phyloP scores from a whole-genome alignment of 805 yeast genomes.

The Metschnikowia cerradonensis region DNA sequence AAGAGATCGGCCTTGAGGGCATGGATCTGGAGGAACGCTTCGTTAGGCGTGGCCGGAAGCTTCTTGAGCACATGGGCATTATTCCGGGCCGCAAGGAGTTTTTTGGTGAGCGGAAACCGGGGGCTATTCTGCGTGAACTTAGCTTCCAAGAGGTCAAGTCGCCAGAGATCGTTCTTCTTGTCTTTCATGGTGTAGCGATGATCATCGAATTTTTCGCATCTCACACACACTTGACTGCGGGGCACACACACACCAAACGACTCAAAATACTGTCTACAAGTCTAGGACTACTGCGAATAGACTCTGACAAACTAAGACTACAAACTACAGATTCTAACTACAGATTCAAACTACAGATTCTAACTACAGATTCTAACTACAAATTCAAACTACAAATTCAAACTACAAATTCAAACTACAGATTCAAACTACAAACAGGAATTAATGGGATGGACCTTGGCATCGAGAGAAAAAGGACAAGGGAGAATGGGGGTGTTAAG shows the following conservation, averaged over 20 bases:
- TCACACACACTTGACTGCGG: neutral
- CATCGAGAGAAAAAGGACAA: too few relatives aligned
- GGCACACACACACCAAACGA: neutral
- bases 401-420: neutral
- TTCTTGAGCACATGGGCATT: conserved; percentile 39
- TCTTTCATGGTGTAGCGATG: conserved; percentile 20
- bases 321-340: too few relatives aligned
- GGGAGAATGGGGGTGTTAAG: too few relatives aligned
- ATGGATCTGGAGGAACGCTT: conserved; percentile 43
- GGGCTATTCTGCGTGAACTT: conserved; percentile 42
- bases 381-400: neutral
- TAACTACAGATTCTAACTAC: too few relatives aligned
- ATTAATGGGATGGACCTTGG: neutral
- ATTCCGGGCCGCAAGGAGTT: conserved; percentile 42
- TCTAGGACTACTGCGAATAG: too few relatives aligned
- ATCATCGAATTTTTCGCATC: conserved; percentile 6
- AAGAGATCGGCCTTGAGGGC: conserved; percentile 44
- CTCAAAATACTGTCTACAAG: neutral
- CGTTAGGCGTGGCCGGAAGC: conserved; percentile 37
- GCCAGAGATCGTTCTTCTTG: conserved; percentile 44
- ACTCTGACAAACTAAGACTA: too few relatives aligned
- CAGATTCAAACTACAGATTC: too few relatives aligned
- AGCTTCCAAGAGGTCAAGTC: conserved; percentile 53
- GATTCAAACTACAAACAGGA: neutral
- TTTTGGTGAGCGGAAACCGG: conserved; percentile 48